Evolutionary conservation across 148 eudicot genomes (phyloP).

Genomic region (Tetragonia tetragonoides): DNA sequence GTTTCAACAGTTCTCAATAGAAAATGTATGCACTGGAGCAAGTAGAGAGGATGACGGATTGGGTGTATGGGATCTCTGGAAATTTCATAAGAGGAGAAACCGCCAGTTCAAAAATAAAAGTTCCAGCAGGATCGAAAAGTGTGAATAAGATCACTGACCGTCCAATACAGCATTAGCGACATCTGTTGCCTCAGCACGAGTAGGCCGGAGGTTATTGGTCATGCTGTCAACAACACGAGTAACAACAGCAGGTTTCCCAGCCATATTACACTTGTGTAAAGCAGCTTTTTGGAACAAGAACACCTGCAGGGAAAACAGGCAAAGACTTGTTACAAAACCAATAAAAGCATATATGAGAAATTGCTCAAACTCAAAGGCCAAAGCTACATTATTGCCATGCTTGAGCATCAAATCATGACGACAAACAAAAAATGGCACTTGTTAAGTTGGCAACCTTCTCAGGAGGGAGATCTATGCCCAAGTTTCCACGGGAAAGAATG

Average conservation of each 20-base stretch:
- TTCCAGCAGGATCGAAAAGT: background rate
- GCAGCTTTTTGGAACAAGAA: constrained; percentile 96
- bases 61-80: background rate
- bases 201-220: constrained; percentile 95
- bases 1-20: background rate
- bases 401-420: background rate
- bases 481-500: constrained; percentile 96
- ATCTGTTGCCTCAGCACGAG: constrained; percentile 99
- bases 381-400: background rate
- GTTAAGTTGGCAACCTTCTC: constrained; percentile 62
- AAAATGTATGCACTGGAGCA: background rate
- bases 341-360: background rate
- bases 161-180: constrained; percentile 97
- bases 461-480: constrained; percentile 97
- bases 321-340: background rate
- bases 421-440: background rate
- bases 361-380: background rate
- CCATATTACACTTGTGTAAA: constrained; percentile 91
- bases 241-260: constrained; percentile 95
- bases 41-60: background rate
- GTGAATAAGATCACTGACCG: constrained; percentile 40
- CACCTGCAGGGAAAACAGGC: constrained; percentile 46
- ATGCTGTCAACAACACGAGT: constrained; percentile 99
- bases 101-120: background rate
- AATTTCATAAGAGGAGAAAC: constrained; percentile 5